Base-by-base conservation (phyloP, 306 rosid genomes). In the Mimosa pudica region DNA sequence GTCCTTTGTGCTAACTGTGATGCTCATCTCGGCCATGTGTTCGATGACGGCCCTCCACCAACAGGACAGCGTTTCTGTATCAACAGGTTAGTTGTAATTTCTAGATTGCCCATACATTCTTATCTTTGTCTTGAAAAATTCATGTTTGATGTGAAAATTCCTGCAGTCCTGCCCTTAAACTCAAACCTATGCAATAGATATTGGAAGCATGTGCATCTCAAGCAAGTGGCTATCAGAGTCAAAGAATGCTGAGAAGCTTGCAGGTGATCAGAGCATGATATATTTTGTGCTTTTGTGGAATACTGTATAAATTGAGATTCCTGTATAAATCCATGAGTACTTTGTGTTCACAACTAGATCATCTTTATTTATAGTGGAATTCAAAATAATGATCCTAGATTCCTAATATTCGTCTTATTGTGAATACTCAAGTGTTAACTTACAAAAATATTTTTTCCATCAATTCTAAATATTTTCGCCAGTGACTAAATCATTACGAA, bases 21-120 rank as follows among this genome's bases (percentile, higher is more conserved):
- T 81, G 91, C 98, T 77, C 98, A 94, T 80, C 94, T 94, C 51
- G 98, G 98, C 73, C 98, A 94, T 79, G 87, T 94, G 81, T 94
- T 94, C 30, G 95, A 94, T n/a, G 97, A 94, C 24, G 98, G 98
- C 16, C 97, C 98, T 60, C 97, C 92, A 1, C 97, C 95, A 30
- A 91, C 97, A 0, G 97, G 97, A 76, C 82, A 94, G 82, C 98
- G 98, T 18, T 92, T 73, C 78, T 94, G 98, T 81, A 92, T 94
- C 83, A 94, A 94, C 86, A 92, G 98, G 98, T 89, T 67, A 67
- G 44, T 10, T 62, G 41, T 57, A 7, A 63, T 68, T 55, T 74
- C 30, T 67, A 46, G 12, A 13, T 47, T 30, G n/a, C 6, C 48
- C 46, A 18, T 57, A 24, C 24, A 64, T 24, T 5, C 3, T 71